A percentile compares a stretch with the other conserved stretches of the same genome.
phyloP scores from a whole-genome alignment of 2,329 filamentous ascomycete species.

The Apiospora saccharicola region DNA sequence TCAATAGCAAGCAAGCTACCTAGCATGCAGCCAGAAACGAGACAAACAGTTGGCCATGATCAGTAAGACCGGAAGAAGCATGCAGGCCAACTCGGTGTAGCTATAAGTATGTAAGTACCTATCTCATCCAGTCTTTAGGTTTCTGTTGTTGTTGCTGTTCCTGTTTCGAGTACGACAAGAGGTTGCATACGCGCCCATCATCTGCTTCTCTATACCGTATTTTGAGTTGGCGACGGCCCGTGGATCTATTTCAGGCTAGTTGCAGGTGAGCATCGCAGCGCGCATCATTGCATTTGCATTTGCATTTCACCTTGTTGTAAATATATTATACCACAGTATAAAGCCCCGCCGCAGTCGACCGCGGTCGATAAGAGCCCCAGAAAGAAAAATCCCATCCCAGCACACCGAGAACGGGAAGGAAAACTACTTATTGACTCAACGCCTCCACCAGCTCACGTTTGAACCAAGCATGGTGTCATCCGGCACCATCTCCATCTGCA shows the following conservation, averaged over 20 bases:
- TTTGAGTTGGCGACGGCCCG: background rate
- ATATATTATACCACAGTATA: background rate
- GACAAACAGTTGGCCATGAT: background rate
- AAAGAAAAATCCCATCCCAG: background rate
- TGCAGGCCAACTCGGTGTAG: background rate
- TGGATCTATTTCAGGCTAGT: background rate
- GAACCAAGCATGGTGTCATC: slow-evolving; percentile 10
- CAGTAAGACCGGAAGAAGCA: background rate
- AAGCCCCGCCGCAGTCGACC: background rate
- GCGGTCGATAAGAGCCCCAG: background rate
- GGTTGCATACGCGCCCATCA: background rate
- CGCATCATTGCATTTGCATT: background rate
- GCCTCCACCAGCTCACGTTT: slow-evolving; percentile 10
- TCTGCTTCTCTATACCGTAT: background rate
- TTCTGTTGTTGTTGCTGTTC: background rate
- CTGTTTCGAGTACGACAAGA: background rate
- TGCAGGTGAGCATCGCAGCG: background rate
- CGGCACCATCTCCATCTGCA: slow-evolving; percentile 8
- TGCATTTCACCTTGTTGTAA: background rate
- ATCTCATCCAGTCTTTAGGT: background rate
- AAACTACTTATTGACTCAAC: slow-evolving; percentile 3
- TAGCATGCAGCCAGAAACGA: background rate
- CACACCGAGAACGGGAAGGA: background rate
- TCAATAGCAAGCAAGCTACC: background rate
- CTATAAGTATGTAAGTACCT: background rate